phyloP scores from a whole-genome alignment of 1,284 basidiomycete species.

The Apiotrichum sp. region DNA sequence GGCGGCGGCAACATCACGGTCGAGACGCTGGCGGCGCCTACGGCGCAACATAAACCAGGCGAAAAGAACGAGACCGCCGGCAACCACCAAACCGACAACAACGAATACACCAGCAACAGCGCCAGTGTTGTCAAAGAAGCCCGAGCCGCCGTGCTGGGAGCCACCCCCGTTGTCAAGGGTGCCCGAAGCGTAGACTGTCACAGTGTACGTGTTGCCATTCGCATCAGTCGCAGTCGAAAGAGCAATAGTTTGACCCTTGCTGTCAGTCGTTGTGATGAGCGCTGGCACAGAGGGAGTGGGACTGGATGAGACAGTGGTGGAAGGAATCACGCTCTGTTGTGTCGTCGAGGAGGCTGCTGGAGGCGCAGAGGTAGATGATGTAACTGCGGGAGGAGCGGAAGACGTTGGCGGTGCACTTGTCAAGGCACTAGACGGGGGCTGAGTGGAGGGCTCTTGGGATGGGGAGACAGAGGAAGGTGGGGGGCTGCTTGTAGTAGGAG shows the following conservation, averaged over 20 bases:
- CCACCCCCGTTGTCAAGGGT: constrained; percentile 10
- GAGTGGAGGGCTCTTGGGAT: no score
- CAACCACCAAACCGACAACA: constrained; percentile 44
- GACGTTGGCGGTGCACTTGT: neutral
- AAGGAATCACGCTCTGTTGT: no score
- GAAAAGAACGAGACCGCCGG: constrained; percentile 40
- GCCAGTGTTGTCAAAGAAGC: constrained; percentile 47
- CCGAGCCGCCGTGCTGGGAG: constrained; percentile 13
- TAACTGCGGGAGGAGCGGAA: neutral
- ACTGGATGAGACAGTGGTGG: neutral
- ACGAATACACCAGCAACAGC: constrained; percentile 48
- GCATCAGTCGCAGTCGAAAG: no score
- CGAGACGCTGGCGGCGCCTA: constrained; percentile 42
- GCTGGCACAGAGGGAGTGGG: neutral
- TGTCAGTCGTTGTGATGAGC: constrained; percentile 2
- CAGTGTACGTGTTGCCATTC: constrained; percentile 27
- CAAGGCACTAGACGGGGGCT: neutral
- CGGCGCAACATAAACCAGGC: constrained; percentile 43
- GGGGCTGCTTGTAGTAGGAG: neutral
- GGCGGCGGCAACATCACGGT: constrained; percentile 48
- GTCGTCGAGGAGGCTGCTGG: neutral
- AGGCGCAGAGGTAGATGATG: neutral
- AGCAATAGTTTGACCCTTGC: neutral
- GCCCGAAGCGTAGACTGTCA: constrained; percentile 38
- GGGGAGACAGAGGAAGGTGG: no score